Base-by-base conservation (phyloP, 2,329 filamentous ascomycete species). In the Rhexocercosporidium sp. region DNA sequence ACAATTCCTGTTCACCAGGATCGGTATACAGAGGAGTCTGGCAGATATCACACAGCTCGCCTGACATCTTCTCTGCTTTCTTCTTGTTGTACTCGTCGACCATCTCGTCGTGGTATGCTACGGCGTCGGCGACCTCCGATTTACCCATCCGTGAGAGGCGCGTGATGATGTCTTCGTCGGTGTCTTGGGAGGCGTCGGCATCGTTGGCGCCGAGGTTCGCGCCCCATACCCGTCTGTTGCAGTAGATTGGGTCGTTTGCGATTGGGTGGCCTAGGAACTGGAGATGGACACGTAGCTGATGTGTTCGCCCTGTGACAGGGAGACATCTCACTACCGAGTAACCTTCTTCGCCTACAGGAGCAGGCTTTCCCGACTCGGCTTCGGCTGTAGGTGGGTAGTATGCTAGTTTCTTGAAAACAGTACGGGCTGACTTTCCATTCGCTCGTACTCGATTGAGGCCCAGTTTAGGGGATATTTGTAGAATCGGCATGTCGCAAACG, bases 161-260 rank as follows among this genome's bases (percentile, higher is more conserved):
- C 22, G 89, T 90, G 78, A 99, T 94, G 73, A 99, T 91, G 76
- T 97, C 93, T 68, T 96, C 92, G 78, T 99, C 96, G 49, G 90
- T 88, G 66, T 93, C 90, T 29, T 86, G 86, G 22, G 84, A 84
- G 3, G 86, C 88, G 59, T 95, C 90, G 16, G 84, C 81, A 69
- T 90, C 88, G 64, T 86, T 82, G 63, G 80, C 86, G 18, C 93
- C 96, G 0, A 99, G 87, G 11, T 90, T 86, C 0, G 90, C 83
- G 0, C 96, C 96, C 84, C 97, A 99, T 12, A 99, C 96, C 66
- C 90, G 89, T 76, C 93, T 90, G 77, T 99, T 99, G 74, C 93
- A 94, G 79, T 99, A 99, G 74, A 99, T 98, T 8, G 96, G 96
- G 77, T 99, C 96, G 78, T 99, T 99, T 71, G 93, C 90, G 73